Conservation (phyloP, 768 basidiomycete species). For the Psilocybe tampanensis region DNA sequence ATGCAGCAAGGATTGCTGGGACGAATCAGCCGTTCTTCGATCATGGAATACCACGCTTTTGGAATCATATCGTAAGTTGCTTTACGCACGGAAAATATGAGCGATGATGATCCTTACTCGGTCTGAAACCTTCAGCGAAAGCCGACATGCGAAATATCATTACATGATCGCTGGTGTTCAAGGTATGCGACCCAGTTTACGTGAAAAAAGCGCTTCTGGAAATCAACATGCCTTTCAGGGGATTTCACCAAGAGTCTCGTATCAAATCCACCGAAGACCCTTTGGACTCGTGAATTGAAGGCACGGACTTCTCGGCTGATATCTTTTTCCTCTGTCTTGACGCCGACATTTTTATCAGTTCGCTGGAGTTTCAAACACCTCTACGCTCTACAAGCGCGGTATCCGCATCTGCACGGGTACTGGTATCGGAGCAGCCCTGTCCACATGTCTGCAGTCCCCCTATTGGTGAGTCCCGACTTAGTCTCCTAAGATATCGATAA, state of each 20-base stretch:
- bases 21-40: slow-evolving; percentile 69
- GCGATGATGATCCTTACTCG: slow-evolving; percentile 5
- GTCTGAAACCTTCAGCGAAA: slow-evolving; percentile 49
- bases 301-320: slow-evolving; percentile 32
- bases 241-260: slow-evolving; percentile 80
- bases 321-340: background rate
- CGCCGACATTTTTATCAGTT: slow-evolving; percentile 42
- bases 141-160: slow-evolving; percentile 71
- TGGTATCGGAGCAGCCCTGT: slow-evolving; percentile 77
- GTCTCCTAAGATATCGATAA: background rate
- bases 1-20: slow-evolving; percentile 84
- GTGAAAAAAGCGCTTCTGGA: background rate
- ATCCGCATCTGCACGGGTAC: slow-evolving; percentile 85
- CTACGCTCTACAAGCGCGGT: slow-evolving; percentile 75
- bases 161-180: slow-evolving; percentile 84
- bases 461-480: slow-evolving; percentile 52
- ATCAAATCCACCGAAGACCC: slow-evolving; percentile 62
- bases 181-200: slow-evolving; percentile 29
- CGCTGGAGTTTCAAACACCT: slow-evolving; percentile 81
- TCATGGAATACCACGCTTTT: slow-evolving; percentile 85
- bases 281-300: slow-evolving; percentile 85
- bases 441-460: slow-evolving; percentile 77
- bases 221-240: slow-evolving; percentile 33
- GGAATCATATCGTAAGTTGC: slow-evolving; percentile 71
- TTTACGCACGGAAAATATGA: background rate